phyloP scores from a whole-genome alignment of 2,329 filamentous ascomycete genomes.

The Rhynchosporium secalis region DNA sequence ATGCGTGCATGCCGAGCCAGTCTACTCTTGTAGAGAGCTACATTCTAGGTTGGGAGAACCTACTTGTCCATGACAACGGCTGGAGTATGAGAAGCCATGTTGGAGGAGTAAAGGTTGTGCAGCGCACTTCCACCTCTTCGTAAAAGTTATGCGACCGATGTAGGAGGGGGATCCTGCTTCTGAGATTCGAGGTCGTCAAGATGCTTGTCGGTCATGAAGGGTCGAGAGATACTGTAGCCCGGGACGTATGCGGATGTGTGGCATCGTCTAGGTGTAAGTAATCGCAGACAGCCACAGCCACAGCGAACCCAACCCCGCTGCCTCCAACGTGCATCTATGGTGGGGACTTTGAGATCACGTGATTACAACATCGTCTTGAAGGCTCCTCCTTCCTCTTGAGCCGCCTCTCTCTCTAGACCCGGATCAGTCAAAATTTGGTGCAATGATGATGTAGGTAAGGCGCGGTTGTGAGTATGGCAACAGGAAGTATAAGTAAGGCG shows the following conservation, averaged over 20 bases:
- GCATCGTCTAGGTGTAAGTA: constrained; percentile 24
- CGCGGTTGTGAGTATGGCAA: not conserved
- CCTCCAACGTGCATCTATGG: constrained; percentile 14
- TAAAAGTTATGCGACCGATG: constrained; percentile 38
- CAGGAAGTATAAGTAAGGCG: not conserved
- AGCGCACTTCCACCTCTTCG: constrained; percentile 31
- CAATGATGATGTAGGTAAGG: not conserved
- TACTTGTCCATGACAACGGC: constrained; percentile 99
- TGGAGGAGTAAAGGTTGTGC: constrained; percentile 39
- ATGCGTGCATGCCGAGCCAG: not conserved
- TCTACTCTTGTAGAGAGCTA: constrained; percentile 6
- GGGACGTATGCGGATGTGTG: constrained; percentile 20
- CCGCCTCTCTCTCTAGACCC: too few relatives aligned
- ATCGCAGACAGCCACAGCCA: not conserved
- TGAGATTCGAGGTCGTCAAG: constrained; percentile 19
- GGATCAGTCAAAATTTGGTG: not conserved
- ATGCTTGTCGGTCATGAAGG: constrained; percentile 15
- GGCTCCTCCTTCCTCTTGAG: constrained; percentile 8
- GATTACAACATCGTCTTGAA: not conserved
- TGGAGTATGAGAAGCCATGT: constrained; percentile 96
- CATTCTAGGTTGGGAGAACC: constrained; percentile 46
- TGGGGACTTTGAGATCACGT: constrained; percentile 13
- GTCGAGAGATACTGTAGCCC: constrained; percentile 27
- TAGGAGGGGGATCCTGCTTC: constrained; percentile 10
- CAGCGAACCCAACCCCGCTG: constrained; percentile 16